phyloP scores from a whole-genome alignment of 495 filamentous ascomycete species.

The Clavariopsis aquatica region DNA sequence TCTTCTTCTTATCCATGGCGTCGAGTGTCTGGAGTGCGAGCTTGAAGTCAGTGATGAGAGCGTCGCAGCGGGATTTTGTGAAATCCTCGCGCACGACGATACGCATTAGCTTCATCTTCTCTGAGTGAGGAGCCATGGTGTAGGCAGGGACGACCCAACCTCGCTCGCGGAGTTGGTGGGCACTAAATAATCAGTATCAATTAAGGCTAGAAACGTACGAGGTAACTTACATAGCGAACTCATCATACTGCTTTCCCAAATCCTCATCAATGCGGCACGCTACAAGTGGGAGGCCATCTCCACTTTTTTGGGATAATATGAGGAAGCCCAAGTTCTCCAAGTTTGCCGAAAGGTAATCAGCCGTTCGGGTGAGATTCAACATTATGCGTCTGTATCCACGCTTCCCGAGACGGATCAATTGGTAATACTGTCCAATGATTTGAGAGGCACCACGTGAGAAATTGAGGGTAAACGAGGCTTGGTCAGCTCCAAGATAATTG shows the following conservation, averaged over 20 bases:
- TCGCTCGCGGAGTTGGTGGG: constrained; percentile 77
- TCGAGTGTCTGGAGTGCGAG: constrained; percentile 66
- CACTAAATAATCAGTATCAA: constrained; percentile 51
- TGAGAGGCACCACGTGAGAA: constrained; percentile 92
- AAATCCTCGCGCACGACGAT: constrained; percentile 91
- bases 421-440: constrained; percentile 95
- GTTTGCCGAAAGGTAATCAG: constrained; percentile 73
- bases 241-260: constrained; percentile 69
- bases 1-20: constrained; percentile 68
- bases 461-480: constrained; percentile 96
- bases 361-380: constrained; percentile 78
- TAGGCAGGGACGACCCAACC: constrained; percentile 93
- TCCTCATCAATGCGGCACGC: constrained; percentile 72
- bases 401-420: constrained; percentile 88
- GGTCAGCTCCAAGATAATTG: constrained; percentile 93
- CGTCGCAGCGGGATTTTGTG: constrained; percentile 70
- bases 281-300: constrained; percentile 78
- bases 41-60: constrained; percentile 71
- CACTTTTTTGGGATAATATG: constrained; percentile 75
- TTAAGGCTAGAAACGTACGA: background rate
- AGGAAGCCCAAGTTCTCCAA: constrained; percentile 75
- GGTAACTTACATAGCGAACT: constrained; percentile 50
- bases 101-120: constrained; percentile 79
- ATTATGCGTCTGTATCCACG: constrained; percentile 85
- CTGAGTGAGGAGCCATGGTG: constrained; percentile 85